These are phyloP conservation scores for Blastocystis sp. DNA, from an alignment of 352 stramenopile genomes.

Conservation along the genomic window DNA sequence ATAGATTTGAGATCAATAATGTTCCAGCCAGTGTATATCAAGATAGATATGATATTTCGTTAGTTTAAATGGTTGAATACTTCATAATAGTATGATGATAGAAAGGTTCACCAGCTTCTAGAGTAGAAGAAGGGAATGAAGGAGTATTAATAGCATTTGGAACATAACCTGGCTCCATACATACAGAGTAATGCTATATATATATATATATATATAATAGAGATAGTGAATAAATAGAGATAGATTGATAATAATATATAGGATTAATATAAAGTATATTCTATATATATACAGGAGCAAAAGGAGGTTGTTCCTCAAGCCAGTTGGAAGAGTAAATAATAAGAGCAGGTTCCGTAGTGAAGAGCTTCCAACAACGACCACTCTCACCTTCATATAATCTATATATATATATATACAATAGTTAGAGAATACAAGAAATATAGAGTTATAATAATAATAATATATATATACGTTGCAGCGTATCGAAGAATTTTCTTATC, in stretches of 20 bases:
- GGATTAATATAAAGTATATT: too few relatives aligned
- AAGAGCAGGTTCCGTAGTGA: constrained; percentile 26
- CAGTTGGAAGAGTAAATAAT: constrained; percentile 37
- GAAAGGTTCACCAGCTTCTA: constrained; percentile 4
- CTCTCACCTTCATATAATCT: constrained; percentile 25
- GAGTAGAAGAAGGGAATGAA: not conserved
- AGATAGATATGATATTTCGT: too few relatives aligned
- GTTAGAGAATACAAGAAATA: too few relatives aligned
- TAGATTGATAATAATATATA: too few relatives aligned
- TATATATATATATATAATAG: too few relatives aligned
- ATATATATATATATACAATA: not conserved
- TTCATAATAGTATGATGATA: constrained; percentile 14
- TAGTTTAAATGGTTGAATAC: too few relatives aligned
- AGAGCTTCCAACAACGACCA: constrained; percentile 5
- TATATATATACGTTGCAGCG: not conserved
- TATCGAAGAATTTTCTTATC: not conserved
- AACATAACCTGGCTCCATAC: constrained; percentile 27
- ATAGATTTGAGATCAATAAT: too few relatives aligned
- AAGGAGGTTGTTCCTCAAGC: constrained; percentile 11
- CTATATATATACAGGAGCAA: constrained; percentile 4
- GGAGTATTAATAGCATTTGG: constrained; percentile 23
- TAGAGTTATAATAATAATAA: not conserved
- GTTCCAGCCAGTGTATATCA: too few relatives aligned
- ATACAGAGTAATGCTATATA: constrained; percentile 31
- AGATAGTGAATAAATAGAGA: too few relatives aligned